phyloP scores from a whole-genome alignment of 2,329 filamentous ascomycete genomes.

The Colletotrichum shisoi region DNA sequence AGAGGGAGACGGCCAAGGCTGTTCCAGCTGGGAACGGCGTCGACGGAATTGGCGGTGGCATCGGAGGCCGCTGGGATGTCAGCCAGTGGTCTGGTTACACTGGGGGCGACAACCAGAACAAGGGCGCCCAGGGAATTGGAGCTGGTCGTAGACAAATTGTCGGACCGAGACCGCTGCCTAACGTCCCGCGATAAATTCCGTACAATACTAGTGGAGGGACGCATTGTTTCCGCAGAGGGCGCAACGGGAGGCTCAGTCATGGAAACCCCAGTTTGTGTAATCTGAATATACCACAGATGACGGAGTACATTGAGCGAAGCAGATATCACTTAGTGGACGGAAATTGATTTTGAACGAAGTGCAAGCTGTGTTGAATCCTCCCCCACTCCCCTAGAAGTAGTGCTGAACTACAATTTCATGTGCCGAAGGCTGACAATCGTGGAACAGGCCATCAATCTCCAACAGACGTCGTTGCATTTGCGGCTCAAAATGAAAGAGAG shows the following conservation, averaged over 20 bases:
- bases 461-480: too few species aligned
- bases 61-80: constrained; percentile 76
- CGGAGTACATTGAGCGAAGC: not conserved
- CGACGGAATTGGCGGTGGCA: constrained; percentile 72
- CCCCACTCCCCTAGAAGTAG: too few species aligned
- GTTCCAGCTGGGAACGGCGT: constrained; percentile 60
- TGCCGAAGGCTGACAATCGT: too few species aligned
- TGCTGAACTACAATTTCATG: too few species aligned
- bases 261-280: not conserved
- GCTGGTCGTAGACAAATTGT: constrained; percentile 78
- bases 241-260: constrained; percentile 2
- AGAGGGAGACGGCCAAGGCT: constrained; percentile 68
- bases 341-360: not conserved
- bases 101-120: constrained; percentile 78
- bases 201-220: not conserved
- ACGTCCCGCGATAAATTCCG: constrained; percentile 20
- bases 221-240: constrained; percentile 10
- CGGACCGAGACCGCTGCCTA: constrained; percentile 73
- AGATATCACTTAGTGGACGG: constrained; percentile 5
- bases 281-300: constrained; percentile 1
- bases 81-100: constrained; percentile 78
- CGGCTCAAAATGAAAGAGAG: too few species aligned
- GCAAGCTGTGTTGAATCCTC: not conserved
- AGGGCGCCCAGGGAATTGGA: constrained; percentile 70
- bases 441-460: too few species aligned